Evolutionary conservation across 345 rosid genomes (phyloP).

Genomic region (Ceriops decandra): DNA sequence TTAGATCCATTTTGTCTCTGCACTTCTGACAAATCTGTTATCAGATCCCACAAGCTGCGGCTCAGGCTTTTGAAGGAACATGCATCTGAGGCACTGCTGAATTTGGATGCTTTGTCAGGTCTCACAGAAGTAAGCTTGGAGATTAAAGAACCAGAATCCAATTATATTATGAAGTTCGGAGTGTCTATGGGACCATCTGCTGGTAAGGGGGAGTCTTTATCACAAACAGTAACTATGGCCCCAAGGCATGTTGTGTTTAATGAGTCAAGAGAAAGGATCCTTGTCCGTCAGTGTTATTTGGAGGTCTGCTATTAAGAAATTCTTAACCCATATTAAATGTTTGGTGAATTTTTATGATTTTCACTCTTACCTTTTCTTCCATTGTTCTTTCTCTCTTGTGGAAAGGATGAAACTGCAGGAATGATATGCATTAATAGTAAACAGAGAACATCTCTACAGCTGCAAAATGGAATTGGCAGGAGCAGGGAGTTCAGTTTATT

Average conservation of each 20-base stretch:
- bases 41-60: slow-evolving; percentile 62
- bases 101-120: slow-evolving; percentile 85
- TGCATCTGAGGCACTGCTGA: slow-evolving; percentile 57
- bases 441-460: slow-evolving; percentile 46
- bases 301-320: slow-evolving; percentile 49
- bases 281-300: slow-evolving; percentile 68
- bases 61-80: slow-evolving; percentile 50
- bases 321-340: slow-evolving; percentile 5
- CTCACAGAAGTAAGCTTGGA: slow-evolving; percentile 74
- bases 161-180: slow-evolving; percentile 66
- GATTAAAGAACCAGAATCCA: slow-evolving; percentile 46
- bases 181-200: slow-evolving; percentile 57
- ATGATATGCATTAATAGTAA: slow-evolving; percentile 45
- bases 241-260: slow-evolving; percentile 74
- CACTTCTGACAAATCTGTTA: slow-evolving; percentile 13
- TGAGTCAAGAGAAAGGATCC: slow-evolving; percentile 58
- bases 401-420: slow-evolving; percentile 64
- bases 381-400: slow-evolving; percentile 10
- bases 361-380: slow-evolving; percentile 6
- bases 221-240: slow-evolving; percentile 59
- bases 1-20: not conserved
- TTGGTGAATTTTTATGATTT: slow-evolving; percentile 13
- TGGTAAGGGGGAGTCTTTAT: slow-evolving; percentile 49
- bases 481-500: slow-evolving; percentile 62
- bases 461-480: slow-evolving; percentile 47